These are phyloP conservation scores for Penicillium vulpinum DNA, from an alignment of 2,329 filamentous ascomycete genomes.

Conservation along the genomic window DNA sequence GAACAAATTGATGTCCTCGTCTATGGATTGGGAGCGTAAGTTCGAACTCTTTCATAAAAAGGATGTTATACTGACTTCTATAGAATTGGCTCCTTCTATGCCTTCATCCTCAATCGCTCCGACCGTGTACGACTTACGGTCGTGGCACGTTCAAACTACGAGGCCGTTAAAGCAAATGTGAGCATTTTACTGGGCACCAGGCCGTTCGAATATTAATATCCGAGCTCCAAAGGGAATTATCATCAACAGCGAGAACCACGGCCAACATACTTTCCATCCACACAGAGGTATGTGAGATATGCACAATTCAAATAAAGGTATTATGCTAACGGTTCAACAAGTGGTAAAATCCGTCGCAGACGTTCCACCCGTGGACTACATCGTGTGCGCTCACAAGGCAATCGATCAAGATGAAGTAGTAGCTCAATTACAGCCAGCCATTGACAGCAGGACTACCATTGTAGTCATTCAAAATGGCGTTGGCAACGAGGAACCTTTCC, in stretches of 20 bases:
- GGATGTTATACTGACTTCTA: background rate
- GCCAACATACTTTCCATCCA: conserved; percentile 36
- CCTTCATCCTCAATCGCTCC: conserved; percentile 52
- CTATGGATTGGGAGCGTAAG: conserved; percentile 58
- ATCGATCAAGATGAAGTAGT: conserved; percentile 45
- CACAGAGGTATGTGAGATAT: conserved; percentile 33
- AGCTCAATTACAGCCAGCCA: conserved; percentile 33
- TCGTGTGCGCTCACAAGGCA: conserved; percentile 45
- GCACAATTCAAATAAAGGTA: background rate
- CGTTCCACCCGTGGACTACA: conserved; percentile 33
- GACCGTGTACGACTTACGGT: conserved; percentile 45
- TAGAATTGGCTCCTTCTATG: conserved; percentile 61
- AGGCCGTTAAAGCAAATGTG: conserved; percentile 44
- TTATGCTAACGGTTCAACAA: conserved; percentile 8
- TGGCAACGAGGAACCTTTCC: conserved; percentile 44
- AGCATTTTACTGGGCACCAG: background rate
- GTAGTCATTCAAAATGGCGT: conserved; percentile 46
- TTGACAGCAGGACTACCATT: conserved; percentile 41
- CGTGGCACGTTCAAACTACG: conserved; percentile 49
- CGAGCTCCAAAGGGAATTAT: conserved; percentile 38
- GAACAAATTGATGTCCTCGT: conserved; percentile 47
- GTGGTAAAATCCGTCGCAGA: conserved; percentile 44
- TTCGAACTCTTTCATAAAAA: conserved; percentile 2
- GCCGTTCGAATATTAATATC: background rate
- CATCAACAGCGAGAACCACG: conserved; percentile 46